Base-by-base conservation (phyloP, 2,329 filamentous ascomycete species). In the Lasiodiplodia hormozganensis region DNA sequence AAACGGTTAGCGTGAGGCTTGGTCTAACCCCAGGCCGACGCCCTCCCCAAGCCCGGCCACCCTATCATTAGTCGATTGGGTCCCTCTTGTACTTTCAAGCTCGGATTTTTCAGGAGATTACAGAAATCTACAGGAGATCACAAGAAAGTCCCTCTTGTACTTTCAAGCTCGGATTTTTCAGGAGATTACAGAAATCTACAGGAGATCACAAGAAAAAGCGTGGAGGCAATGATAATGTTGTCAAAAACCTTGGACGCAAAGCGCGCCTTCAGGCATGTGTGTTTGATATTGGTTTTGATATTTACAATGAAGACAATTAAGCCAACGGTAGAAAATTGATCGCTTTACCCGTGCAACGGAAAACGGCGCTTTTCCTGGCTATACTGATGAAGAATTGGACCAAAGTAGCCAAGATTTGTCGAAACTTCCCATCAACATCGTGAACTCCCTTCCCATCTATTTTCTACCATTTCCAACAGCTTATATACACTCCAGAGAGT, bases 251-350 rank as follows among this genome's bases (percentile, higher is more conserved):
- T 47, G 43, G 43, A 47, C 43, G 43, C 43, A 47, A 47, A 47
- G 43, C 43, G 43, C 43, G 43, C 43, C 43, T 47, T 47, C 43
- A 47, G 43, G 43, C 43, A 21, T 47, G 40, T 51, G 16, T 57
- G n/a, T 31, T 60, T 60, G 34, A 38, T 31, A 40, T 43, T 47
- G 12, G 8, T 47, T 47, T 47, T 21, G 18, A 43, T 60, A 60
- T 60, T 6, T 60, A 60, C 57, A 60, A 47, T 60, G 57, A 60
- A 60, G 57, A 60, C 57, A 38, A 60, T 60, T 60, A 47, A 38
- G 57, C 57, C 38, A 47, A 28, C 23, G 12, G 38, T 14, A n/a
- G 57, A 23, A n/a, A 31, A 4, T 47, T 47, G n/a, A 47, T 11
- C 43, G n/a, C n/a, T 21, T 18, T 8, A 8, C n/a, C 34, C 16